These are phyloP conservation scores for Dendrocalamus latiflorus DNA, from an alignment of 202 grass and related monocot genomes.

Conservation along the genomic window DNA sequence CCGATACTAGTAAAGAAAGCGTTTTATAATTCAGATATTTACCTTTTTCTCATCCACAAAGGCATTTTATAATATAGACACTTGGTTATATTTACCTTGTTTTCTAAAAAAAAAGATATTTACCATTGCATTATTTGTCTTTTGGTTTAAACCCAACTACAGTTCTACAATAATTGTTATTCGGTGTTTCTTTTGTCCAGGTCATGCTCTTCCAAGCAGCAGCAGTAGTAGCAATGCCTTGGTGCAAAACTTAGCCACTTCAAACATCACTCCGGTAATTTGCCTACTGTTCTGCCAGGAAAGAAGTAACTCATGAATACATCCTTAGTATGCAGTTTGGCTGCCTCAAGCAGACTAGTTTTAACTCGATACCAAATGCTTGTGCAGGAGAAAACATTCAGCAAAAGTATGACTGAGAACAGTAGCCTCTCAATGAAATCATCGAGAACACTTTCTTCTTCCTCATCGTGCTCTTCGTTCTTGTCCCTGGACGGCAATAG, in stretches of 20 bases:
- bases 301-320: neutral
- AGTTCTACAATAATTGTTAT: neutral
- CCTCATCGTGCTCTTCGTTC: constrained; percentile 41
- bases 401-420: no score
- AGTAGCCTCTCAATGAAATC: constrained; percentile 34
- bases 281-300: neutral
- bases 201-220: neutral
- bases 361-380: neutral
- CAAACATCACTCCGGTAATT: constrained; percentile 24
- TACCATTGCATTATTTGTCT: neutral
- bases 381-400: constrained; percentile 49
- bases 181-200: neutral
- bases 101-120: neutral
- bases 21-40: neutral
- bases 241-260: neutral
- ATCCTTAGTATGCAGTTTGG: neutral
- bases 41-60: neutral
- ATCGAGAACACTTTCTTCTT: constrained; percentile 40
- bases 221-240: neutral
- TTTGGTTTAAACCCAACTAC: neutral
- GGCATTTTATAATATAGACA: neutral
- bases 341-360: neutral
- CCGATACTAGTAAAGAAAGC: neutral
- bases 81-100: neutral
- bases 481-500: constrained; percentile 26